These are phyloP conservation scores for Albatrellus sp. DNA, from an alignment of 1,284 basidiomycete genomes.

Conservation along the genomic window DNA sequence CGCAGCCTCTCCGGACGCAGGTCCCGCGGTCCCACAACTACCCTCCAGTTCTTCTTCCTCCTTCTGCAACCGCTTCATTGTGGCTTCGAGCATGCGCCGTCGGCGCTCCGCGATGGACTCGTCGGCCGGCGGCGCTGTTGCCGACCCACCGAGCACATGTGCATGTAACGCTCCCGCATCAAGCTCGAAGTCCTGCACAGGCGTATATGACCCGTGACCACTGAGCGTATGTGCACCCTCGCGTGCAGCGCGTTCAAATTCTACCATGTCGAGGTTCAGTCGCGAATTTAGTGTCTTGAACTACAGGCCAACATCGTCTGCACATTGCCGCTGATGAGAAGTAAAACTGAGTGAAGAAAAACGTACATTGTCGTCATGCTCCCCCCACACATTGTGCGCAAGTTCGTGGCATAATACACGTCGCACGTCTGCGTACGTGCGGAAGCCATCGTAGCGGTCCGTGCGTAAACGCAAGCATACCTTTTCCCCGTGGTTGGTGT, in stretches of 20 bases:
- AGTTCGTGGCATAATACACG: slow-evolving; percentile 67
- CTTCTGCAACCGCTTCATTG: slow-evolving; percentile 40
- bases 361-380: slow-evolving; percentile 63
- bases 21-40: slow-evolving; percentile 44
- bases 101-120: slow-evolving; percentile 48
- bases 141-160: slow-evolving; percentile 18
- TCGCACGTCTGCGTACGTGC: slow-evolving; percentile 51
- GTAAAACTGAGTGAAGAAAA: not conserved
- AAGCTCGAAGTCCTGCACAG: slow-evolving; percentile 28
- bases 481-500: slow-evolving; percentile 47
- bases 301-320: slow-evolving; percentile 17
- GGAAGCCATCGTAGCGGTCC: slow-evolving; percentile 57
- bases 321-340: not conserved
- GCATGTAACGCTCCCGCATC: slow-evolving; percentile 37
- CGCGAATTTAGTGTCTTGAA: slow-evolving; percentile 69
- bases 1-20: not conserved
- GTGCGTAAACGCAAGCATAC: slow-evolving; percentile 63
- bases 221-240: slow-evolving; percentile 44
- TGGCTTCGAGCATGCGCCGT: slow-evolving; percentile 40
- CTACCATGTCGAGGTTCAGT: slow-evolving; percentile 59
- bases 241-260: slow-evolving; percentile 43
- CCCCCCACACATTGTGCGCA: slow-evolving; percentile 59
- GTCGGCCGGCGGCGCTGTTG: slow-evolving; percentile 8
- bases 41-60: slow-evolving; percentile 65
- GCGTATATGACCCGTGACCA: slow-evolving; percentile 32